Evolutionary conservation across 306 rosid genomes (phyloP).

Genomic region (Lathyrus tuberosus): DNA sequence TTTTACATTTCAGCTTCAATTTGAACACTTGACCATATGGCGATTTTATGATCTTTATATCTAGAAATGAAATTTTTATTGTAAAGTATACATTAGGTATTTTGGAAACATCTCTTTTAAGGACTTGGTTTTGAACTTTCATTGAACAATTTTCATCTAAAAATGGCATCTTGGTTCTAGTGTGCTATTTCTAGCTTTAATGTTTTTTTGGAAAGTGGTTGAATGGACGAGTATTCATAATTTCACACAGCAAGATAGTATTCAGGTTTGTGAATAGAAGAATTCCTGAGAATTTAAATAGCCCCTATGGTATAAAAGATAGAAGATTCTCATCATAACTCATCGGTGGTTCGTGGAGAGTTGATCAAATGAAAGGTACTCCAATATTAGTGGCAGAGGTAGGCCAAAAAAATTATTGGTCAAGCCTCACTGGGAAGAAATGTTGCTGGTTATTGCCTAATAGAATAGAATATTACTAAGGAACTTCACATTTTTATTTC

Average conservation of each 20-base stretch:
- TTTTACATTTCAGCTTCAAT: neutral
- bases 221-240: neutral
- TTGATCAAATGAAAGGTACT: neutral
- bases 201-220: neutral
- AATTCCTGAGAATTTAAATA: neutral
- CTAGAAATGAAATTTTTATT: neutral
- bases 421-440: constrained; percentile 3
- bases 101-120: neutral
- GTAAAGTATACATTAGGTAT: neutral
- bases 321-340: neutral
- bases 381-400: neutral
- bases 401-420: no score
- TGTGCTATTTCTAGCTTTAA: neutral
- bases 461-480: neutral
- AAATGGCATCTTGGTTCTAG: neutral
- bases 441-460: neutral
- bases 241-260: neutral
- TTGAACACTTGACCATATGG: neutral
- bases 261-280: neutral
- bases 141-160: neutral
- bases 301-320: neutral
- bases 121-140: constrained; percentile 1
- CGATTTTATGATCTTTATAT: neutral
- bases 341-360: neutral
- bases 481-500: constrained; percentile 5